Base-by-base conservation (phyloP, 2,329 filamentous ascomycete genomes). In the Aspergillus jensenii region DNA sequence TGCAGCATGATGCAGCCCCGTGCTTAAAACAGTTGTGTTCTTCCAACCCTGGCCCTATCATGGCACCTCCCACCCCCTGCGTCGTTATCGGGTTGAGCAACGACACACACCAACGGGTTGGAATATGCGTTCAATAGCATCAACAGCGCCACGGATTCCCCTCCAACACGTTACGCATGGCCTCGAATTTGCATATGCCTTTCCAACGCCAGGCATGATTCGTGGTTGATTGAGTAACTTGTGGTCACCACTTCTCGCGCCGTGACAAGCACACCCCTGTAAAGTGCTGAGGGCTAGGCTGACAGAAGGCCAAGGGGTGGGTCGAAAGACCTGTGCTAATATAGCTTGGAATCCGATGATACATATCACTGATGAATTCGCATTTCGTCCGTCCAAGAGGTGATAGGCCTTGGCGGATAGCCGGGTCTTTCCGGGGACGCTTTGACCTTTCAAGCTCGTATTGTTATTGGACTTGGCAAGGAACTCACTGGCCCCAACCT, bases 371-470 rank as follows among this genome's bases (percentile, higher is more conserved):
- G 4, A n/a, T 25, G 33, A 17, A 40, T 50, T 40, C 12, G 11
- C 33, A 40, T 14, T 12, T 35, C 33, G 33, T 14, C 9, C 17
- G 49, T 37, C 49, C 21, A 43, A 21, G 23, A 52, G 39, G 49
- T 14, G 27, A 48, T 57, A 47, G 48, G 54, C 37, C 33, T 51
- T 41, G 43, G 49, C 55, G 35, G 43, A 33, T 56, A 39, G 51
- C 47, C 47, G 54, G 48, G 41, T 56, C 37, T 51, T 56, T 21
- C 56, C 49, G 55, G 53, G 12, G n/a, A 17, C 31, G 48, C 49
- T 48, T 35, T 52, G 48, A 17, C 50, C 56, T 12, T 33, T 19
- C 31, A 27, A 47, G 9, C 21, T 52, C 48, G 40, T 52, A 35
- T 56, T 56, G 21, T 41, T 46, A 56, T 47, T 56, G 33, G 48